These are phyloP conservation scores for Aspergillus sojae DNA, from an alignment of 2,329 filamentous ascomycete species.

Conservation along the genomic window DNA sequence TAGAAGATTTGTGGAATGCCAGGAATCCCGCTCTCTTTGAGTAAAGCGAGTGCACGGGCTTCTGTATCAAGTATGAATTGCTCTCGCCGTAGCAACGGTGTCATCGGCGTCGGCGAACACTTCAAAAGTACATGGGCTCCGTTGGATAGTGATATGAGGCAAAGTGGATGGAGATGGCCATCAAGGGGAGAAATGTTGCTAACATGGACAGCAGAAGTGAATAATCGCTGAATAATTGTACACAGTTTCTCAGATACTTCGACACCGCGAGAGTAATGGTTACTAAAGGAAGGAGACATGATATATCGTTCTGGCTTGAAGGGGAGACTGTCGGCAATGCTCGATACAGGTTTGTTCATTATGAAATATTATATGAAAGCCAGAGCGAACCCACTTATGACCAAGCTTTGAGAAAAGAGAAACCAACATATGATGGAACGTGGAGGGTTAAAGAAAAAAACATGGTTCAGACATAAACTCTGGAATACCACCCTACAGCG, in stretches of 20 bases:
- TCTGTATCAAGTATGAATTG: conserved; percentile 43
- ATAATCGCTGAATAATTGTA: conserved; percentile 34
- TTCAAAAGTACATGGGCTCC: conserved; percentile 42
- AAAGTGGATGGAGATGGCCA: conserved; percentile 40
- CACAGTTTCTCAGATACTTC: conserved; percentile 30
- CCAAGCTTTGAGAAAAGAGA: neutral
- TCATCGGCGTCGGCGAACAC: conserved; percentile 35
- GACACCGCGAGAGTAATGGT: conserved; percentile 9
- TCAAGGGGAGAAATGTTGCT: conserved; percentile 28
- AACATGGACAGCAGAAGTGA: conserved; percentile 34
- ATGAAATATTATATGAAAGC: neutral
- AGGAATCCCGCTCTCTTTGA: conserved; percentile 35
- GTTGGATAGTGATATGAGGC: conserved; percentile 41
- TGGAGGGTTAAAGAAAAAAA: neutral
- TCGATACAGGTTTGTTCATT: neutral
- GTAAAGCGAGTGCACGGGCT: conserved; percentile 40
- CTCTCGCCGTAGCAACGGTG: conserved; percentile 45
- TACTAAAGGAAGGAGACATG: conserved; percentile 19
- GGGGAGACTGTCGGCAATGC: neutral
- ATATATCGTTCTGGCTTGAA: neutral
- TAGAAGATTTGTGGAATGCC: conserved; percentile 42
- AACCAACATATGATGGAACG: neutral
- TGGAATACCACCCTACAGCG: conserved; percentile 1
- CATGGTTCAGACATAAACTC: neutral
- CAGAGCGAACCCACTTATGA: neutral